Percentiles rank a stretch among this genome's conserved stretches.
Evolutionary conservation across 345 rosid species (phyloP).

Genomic region (Raphanus raphanistrum): DNA sequence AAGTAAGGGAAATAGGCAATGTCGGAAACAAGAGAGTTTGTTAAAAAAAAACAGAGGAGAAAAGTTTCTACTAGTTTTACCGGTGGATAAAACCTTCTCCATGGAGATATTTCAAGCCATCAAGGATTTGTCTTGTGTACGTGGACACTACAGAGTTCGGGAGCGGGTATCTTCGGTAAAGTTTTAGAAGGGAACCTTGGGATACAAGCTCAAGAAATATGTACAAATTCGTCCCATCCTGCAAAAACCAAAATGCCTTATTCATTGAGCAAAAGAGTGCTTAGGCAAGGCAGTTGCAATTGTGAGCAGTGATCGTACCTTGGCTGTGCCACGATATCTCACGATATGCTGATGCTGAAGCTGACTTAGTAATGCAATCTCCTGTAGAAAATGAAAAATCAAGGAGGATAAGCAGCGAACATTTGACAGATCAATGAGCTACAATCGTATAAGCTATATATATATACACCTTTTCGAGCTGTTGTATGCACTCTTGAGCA

Average conservation of each 20-base stretch:
- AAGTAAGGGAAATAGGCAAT: background rate
- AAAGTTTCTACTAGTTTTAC: constrained; percentile 39
- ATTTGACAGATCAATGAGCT: background rate
- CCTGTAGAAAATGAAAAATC: constrained; percentile 48
- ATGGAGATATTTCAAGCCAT: constrained; percentile 85
- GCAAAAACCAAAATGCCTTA: constrained; percentile 27
- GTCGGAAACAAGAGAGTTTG: background rate
- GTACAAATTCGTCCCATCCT: constrained; percentile 79
- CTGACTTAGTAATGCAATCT: constrained; percentile 76
- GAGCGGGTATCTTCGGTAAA: constrained; percentile 59
- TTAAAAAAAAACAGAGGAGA: background rate
- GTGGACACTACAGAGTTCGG: constrained; percentile 65
- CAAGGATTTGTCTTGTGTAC: constrained; percentile 57
- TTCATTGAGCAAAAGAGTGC: constrained; percentile 1
- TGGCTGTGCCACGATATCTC: constrained; percentile 75
- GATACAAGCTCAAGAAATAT: constrained; percentile 81
- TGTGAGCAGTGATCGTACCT: constrained; percentile 44
- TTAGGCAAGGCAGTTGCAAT: constrained; percentile 4
- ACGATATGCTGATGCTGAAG: constrained; percentile 86
- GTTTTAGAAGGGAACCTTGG: constrained; percentile 70
- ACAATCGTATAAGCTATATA: background rate
- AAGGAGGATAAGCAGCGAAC: background rate
- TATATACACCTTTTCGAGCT: constrained; percentile 75
- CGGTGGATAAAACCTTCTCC: constrained; percentile 73
- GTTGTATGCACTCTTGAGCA: constrained; percentile 65